Conservation (phyloP, 2,329 filamentous ascomycete genomes). For the Cordyceps pruinosa region DNA sequence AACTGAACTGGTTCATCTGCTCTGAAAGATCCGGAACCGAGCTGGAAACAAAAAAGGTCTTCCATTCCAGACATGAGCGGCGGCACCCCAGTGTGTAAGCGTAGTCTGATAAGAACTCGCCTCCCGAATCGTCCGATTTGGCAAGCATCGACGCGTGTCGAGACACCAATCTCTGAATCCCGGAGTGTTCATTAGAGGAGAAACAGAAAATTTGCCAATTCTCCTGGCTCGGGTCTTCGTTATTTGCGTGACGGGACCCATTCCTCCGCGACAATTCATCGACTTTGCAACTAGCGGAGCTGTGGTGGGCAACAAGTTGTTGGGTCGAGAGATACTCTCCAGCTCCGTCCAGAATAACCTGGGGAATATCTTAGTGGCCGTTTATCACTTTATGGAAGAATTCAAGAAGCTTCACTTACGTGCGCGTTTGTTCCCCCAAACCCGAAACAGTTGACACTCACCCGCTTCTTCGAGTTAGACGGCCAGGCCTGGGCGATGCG, state of each 20-base stretch:
- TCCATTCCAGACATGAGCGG: conserved; percentile 39
- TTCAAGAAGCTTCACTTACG: conserved; percentile 29
- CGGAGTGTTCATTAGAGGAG: conserved; percentile 37
- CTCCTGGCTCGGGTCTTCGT: neutral
- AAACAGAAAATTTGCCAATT: conserved; percentile 34
- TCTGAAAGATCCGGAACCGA: conserved; percentile 26
- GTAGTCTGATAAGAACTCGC: conserved; percentile 30
- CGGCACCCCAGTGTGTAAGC: conserved; percentile 41
- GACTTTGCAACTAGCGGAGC: neutral
- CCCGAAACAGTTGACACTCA: conserved; percentile 51
- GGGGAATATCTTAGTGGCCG: neutral
- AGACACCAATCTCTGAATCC: conserved; percentile 29
- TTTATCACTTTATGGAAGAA: no score
- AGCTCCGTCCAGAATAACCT: conserved; percentile 41
- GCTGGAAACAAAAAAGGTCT: conserved; percentile 29
- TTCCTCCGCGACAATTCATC: neutral
- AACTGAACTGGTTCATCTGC: conserved; percentile 20
- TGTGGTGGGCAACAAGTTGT: neutral
- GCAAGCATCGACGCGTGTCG: conserved; percentile 29
- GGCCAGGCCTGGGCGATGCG: conserved; percentile 37
- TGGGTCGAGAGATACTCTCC: conserved; percentile 28
- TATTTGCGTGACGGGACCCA: conserved; percentile 2
- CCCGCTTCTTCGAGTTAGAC: conserved; percentile 36
- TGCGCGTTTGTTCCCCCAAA: conserved; percentile 53
- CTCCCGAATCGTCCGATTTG: conserved; percentile 9